Conservation (phyloP, 2,329 filamentous ascomycete genomes). For the Trichoderma sp. region DNA sequence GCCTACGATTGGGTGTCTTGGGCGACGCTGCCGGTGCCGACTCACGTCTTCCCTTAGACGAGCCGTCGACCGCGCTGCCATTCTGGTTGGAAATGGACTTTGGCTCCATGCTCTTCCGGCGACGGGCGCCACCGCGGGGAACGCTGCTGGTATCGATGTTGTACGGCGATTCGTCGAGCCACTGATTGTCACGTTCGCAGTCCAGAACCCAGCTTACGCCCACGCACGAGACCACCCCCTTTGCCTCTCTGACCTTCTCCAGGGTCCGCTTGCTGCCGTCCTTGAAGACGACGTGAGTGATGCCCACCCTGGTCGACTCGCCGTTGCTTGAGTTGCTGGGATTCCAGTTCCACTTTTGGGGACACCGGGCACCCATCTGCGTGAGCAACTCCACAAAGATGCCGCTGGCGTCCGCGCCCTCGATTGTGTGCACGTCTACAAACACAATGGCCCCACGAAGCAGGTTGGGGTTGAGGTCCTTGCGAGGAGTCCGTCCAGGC, state of each 20-base stretch:
- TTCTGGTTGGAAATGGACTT: conserved; percentile 69
- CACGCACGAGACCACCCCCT: conserved; percentile 79
- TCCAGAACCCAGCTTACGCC: conserved; percentile 88
- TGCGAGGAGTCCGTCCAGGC: conserved; percentile 57
- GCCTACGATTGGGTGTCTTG: conserved; percentile 53
- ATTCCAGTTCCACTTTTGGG: conserved; percentile 76
- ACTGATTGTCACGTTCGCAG: conserved; percentile 74
- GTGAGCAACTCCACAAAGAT: conserved; percentile 78
- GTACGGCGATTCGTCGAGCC: conserved; percentile 73
- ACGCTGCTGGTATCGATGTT: conserved; percentile 66
- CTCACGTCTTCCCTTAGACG: conserved; percentile 34
- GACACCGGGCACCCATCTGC: conserved; percentile 79
- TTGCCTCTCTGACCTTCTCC: conserved; percentile 73
- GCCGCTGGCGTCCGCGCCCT: conserved; percentile 77
- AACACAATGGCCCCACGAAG: conserved; percentile 75
- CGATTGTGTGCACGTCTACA: conserved; percentile 80
- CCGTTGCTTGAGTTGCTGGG: conserved; percentile 43
- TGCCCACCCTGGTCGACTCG: conserved; percentile 61
- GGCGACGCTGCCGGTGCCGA: conserved; percentile 41
- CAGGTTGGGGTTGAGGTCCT: conserved; percentile 53
- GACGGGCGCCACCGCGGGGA: conserved; percentile 69
- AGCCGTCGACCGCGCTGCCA: conserved; percentile 56
- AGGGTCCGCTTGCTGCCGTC: conserved; percentile 79
- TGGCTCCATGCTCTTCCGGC: conserved; percentile 81
- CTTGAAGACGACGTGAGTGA: conserved; percentile 90